phyloP scores from a whole-genome alignment of 805 yeast genomes.

The Scheffersomyces stipitis region DNA sequence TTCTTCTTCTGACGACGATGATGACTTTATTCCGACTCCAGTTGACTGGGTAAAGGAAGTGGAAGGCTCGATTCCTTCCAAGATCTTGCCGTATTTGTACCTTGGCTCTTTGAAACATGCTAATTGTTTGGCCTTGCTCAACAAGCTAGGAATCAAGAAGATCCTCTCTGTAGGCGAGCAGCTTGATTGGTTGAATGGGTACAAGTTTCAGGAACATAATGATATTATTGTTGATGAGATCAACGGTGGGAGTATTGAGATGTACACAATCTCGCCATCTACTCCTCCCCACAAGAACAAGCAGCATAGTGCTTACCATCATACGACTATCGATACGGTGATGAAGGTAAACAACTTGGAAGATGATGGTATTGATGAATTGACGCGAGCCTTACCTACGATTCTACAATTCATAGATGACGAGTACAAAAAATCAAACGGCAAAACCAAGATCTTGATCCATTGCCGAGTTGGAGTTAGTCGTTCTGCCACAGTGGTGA shows the following conservation, averaged over 20 bases:
- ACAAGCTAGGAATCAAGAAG: conserved; percentile 64
- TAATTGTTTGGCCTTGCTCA: conserved; percentile 60
- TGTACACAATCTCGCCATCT: conserved; percentile 24
- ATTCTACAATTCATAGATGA: conserved; percentile 67
- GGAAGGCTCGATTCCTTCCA: conserved; percentile 78
- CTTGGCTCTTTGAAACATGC: conserved; percentile 87
- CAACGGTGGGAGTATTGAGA: conserved; percentile 32
- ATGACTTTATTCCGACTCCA: conserved; percentile 2
- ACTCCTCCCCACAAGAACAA: not conserved
- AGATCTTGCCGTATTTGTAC: conserved; percentile 79
- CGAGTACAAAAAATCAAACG: conserved; percentile 16
- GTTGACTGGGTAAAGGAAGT: conserved; percentile 40
- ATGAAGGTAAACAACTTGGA: conserved; percentile 71
- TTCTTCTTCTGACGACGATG: conserved; percentile 9
- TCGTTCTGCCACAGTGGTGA: conserved; percentile 91
- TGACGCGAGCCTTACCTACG: conserved; percentile 58
- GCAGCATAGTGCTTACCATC: conserved; percentile 2
- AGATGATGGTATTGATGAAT: conserved; percentile 88
- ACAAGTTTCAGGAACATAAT: conserved; percentile 24
- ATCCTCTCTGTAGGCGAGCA: conserved; percentile 86
- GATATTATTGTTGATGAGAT: conserved; percentile 21
- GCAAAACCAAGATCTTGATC: conserved; percentile 49
- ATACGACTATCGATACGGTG: conserved; percentile 41
- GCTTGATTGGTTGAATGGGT: conserved; percentile 57
- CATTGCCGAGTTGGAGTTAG: conserved; percentile 97